Evolutionary conservation across 352 stramenopile genomes (phyloP).

Genomic region (Albugo laibachii): DNA sequence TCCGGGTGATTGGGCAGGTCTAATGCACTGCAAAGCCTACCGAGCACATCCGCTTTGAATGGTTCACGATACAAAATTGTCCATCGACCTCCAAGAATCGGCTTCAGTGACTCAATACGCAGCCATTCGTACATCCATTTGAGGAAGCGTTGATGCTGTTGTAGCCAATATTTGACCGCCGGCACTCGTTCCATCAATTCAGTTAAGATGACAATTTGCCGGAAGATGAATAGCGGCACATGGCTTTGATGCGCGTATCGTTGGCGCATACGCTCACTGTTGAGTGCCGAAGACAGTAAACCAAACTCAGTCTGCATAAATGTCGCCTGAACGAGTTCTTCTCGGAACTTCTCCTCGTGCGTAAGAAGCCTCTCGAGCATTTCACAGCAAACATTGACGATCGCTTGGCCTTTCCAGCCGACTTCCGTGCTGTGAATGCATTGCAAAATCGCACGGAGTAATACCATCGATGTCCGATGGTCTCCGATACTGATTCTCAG

Average conservation of each 20-base stretch:
- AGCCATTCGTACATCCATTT: slow-evolving; percentile 80
- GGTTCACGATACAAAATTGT: slow-evolving; percentile 39
- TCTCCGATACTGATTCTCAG: slow-evolving; percentile 47
- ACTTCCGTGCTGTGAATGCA: slow-evolving; percentile 66
- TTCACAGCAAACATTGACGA: slow-evolving; percentile 53
- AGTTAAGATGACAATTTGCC: slow-evolving; percentile 44
- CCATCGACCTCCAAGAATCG: slow-evolving; percentile 45
- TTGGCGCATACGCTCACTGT: slow-evolving; percentile 34
- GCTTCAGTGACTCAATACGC: slow-evolving; percentile 66
- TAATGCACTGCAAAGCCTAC: slow-evolving; percentile 38
- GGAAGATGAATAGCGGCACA: slow-evolving; percentile 40
- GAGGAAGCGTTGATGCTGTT: slow-evolving; percentile 30
- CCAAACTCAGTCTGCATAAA: slow-evolving; percentile 43
- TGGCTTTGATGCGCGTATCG: slow-evolving; percentile 12
- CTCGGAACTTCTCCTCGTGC: slow-evolving; percentile 35
- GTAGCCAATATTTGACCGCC: slow-evolving; percentile 31
- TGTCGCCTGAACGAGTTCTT: slow-evolving; percentile 44
- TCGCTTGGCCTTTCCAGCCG: slow-evolving; percentile 69
- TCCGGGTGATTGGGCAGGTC: slow-evolving; percentile 45
- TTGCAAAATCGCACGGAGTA: slow-evolving; percentile 48
- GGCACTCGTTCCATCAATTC: slow-evolving; percentile 48
- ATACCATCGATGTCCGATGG: slow-evolving; percentile 23
- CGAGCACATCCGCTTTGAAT: slow-evolving; percentile 51
- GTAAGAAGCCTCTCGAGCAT: slow-evolving; percentile 38
- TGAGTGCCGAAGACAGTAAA: slow-evolving; percentile 42